Evolutionary conservation across 148 eudicot genomes (phyloP).

Genomic region (Rhododendron henanense): DNA sequence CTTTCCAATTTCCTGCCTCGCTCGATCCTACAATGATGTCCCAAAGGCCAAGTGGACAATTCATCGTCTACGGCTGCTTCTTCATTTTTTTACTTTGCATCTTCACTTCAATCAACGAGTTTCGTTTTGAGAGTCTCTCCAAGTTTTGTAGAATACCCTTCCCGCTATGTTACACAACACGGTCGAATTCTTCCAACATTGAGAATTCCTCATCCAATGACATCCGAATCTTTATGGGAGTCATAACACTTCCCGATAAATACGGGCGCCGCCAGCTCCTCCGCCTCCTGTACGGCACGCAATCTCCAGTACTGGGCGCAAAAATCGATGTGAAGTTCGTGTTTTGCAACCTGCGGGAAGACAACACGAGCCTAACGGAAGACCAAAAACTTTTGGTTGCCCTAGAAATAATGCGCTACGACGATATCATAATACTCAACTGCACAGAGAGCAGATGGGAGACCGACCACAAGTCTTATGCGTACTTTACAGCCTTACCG

Average conservation of each 20-base stretch:
- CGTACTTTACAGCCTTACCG: conserved; percentile 77
- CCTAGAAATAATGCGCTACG: conserved; percentile 70
- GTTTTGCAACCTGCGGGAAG: conserved; percentile 59
- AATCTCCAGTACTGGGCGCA: conserved; percentile 36
- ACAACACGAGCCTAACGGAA: conserved; percentile 27
- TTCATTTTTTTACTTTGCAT: conserved; percentile 59
- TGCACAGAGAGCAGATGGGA: conserved; percentile 73
- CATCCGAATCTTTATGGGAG: conserved; percentile 63
- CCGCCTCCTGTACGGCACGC: conserved; percentile 73
- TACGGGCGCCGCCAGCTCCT: conserved; percentile 75
- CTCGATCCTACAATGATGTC: conserved; percentile 28
- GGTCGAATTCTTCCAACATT: background rate
- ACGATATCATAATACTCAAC: conserved; percentile 75
- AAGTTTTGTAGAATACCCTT: conserved; percentile 25
- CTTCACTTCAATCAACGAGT: conserved; percentile 66
- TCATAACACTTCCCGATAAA: conserved; percentile 72
- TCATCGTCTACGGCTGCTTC: conserved; percentile 46
- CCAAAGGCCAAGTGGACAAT: conserved; percentile 29
- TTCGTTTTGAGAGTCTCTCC: conserved; percentile 39
- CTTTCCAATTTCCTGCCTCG: background rate
- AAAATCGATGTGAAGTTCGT: conserved; percentile 73
- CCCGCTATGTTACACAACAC: background rate
- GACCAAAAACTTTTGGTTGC: conserved; percentile 72
- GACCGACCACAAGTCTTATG: conserved; percentile 67
- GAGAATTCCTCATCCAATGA: conserved; percentile 31